These are phyloP conservation scores for Colletotrichum abscissum DNA, from an alignment of 2,329 filamentous ascomycete genomes.

Conservation along the genomic window DNA sequence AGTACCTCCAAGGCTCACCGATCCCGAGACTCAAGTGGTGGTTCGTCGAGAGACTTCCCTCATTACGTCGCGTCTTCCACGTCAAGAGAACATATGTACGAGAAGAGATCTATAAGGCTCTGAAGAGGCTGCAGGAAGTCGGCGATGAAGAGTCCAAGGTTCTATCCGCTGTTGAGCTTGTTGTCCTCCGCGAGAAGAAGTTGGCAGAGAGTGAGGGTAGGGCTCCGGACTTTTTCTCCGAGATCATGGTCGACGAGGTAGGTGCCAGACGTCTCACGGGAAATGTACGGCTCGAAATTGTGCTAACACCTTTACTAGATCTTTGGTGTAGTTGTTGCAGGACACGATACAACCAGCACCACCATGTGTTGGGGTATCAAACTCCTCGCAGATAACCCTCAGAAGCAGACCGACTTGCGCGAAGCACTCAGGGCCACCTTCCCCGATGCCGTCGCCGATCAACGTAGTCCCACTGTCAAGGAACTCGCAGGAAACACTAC, in stretches of 20 bases:
- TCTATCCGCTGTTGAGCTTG: constrained; percentile 31
- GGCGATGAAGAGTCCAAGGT: constrained; percentile 24
- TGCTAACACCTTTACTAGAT: constrained; percentile 17
- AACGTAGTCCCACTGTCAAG: constrained; percentile 42
- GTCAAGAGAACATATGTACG: constrained; percentile 12
- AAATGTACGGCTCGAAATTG: neutral
- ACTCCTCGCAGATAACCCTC: constrained; percentile 24
- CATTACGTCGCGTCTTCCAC: neutral
- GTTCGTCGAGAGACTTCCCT: constrained; percentile 4
- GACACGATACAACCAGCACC: constrained; percentile 44
- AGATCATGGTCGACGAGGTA: constrained; percentile 30
- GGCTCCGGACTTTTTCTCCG: constrained; percentile 25
- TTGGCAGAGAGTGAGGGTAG: constrained; percentile 29
- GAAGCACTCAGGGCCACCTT: constrained; percentile 4
- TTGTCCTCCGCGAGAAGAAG: constrained; percentile 30
- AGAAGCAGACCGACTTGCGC: constrained; percentile 14
- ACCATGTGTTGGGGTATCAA: constrained; percentile 44
- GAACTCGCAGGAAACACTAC: constrained; percentile 41
- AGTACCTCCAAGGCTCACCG: constrained; percentile 17
- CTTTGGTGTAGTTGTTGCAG: constrained; percentile 44
- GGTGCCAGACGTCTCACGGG: neutral
- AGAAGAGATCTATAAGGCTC: constrained; percentile 25
- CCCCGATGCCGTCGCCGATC: constrained; percentile 34
- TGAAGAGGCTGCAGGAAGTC: constrained; percentile 10
- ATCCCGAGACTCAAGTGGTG: constrained; percentile 26